Percentiles rank a stretch among this genome's conserved stretches.
phyloP scores from a whole-genome alignment of 257 asterid genomes.

The Solanum chiquidenum region DNA sequence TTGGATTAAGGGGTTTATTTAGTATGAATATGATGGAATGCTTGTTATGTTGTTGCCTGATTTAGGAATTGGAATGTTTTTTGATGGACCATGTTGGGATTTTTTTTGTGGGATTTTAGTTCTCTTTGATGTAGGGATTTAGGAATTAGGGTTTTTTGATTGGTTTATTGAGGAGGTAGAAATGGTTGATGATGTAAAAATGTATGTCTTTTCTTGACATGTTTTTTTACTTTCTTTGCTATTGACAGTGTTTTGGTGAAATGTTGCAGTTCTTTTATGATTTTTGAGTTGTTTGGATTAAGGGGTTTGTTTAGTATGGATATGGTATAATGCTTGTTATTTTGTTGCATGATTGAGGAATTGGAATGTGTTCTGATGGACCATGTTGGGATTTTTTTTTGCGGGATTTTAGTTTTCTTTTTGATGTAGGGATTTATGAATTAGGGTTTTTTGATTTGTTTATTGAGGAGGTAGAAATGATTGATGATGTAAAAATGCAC shows the following conservation, averaged over 20 bases:
- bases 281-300: neutral
- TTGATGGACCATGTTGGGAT: neutral
- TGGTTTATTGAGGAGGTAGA: neutral
- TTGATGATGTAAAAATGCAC: conserved; percentile 5
- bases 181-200: conserved; percentile 27
- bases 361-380: neutral
- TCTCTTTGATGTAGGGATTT: neutral
- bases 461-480: conserved; percentile 17
- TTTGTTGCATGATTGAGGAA: conserved; percentile 8
- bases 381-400: neutral
- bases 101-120: conserved; percentile 4
- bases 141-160: neutral
- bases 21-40: neutral
- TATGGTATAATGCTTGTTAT: too few relatives aligned
- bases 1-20: neutral
- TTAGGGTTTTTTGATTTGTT: neutral
- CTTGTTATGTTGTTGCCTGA: conserved; percentile 1
- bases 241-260: neutral
- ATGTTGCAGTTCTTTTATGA: neutral
- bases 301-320: neutral
- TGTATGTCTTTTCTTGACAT: neutral
- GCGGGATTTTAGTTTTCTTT: conserved; percentile 5
- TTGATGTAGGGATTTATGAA: neutral
- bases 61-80: conserved; percentile 6
- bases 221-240: neutral